These are phyloP conservation scores for Pseudogymnoascus sp. DNA, from an alignment of 2,329 filamentous ascomycete genomes.

Conservation along the genomic window DNA sequence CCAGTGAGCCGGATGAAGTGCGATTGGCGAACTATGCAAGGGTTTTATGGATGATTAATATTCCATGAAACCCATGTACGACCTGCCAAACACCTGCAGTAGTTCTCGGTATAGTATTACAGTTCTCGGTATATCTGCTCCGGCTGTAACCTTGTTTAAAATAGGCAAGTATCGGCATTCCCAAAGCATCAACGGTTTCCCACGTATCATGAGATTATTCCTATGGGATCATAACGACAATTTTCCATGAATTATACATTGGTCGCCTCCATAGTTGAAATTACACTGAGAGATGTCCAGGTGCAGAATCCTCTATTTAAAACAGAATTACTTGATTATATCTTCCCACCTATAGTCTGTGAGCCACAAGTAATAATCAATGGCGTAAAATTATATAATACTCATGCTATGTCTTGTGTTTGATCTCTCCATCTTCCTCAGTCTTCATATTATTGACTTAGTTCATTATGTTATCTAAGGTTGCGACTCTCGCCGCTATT, in stretches of 20 bases:
- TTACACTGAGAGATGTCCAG: not conserved
- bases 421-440: no score
- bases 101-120: not conserved
- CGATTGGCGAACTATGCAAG: no score
- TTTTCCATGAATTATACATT: not conserved
- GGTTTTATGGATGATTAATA: not conserved
- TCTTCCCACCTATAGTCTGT: not conserved
- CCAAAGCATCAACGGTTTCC: not conserved
- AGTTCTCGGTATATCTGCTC: not conserved
- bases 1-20: not conserved
- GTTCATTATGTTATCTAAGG: no score
- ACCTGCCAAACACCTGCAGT: not conserved
- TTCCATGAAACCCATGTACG: not conserved
- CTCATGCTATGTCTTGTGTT: no score
- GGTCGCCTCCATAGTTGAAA: not conserved
- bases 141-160: not conserved
- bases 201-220: not conserved
- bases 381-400: no score
- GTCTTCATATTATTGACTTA: no score
- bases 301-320: not conserved
- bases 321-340: not conserved
- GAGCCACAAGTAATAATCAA: no score
- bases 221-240: not conserved
- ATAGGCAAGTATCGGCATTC: not conserved
- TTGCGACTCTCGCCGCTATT: constrained; percentile 22